Base-by-base conservation (phyloP, 306 rosid species). In the Malus asiatica region DNA sequence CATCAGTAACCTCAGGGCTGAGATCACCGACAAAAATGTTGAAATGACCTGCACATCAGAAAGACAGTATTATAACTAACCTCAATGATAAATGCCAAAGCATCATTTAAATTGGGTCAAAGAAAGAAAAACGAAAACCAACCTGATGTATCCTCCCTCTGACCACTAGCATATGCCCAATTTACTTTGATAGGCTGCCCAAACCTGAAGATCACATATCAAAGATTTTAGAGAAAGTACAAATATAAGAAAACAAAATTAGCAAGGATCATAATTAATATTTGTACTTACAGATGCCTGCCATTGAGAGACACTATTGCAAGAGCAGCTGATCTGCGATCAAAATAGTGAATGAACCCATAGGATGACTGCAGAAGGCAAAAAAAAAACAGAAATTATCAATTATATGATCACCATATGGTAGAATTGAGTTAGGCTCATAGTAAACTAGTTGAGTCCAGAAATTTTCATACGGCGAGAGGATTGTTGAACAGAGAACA, bases 101-200 rank as follows among this genome's bases (percentile, higher is more conserved):
- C 38, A 67, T 66, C 32, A 55, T 60, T 38, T 32, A 66, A 45
- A 62, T 29, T 29, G 63, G 15, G 45, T 61, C 32, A 19, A 7
- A 4, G 59, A 38, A 62, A 27, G 46, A 62, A 79, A 60, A 65
- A 77, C 59, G 13, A 67, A 57, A 79, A 90, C 91, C 83, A 76
- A 94, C 98, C 97, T 87, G 98, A 94, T 60, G 98, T 94, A 74
- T 94, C 98, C 89, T 94, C 98, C 81, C 98, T 90, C 89, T 94
- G 97, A 76, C 97, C 96, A 82, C 97, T 92, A 70, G 97, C 96
- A 81, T 95, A 95, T 59, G 98, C 98, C 98, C 96, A 95, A 83
- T 95, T 95, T 73, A 95, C 98, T 84, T 95, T 95, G 84, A 95
- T 95, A 74, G 97, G 97, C 86, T 95, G 99, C 78, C 99, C 97